phyloP scores from a whole-genome alignment of 176 grass and related monocot genomes.

The Themeda triandra region DNA sequence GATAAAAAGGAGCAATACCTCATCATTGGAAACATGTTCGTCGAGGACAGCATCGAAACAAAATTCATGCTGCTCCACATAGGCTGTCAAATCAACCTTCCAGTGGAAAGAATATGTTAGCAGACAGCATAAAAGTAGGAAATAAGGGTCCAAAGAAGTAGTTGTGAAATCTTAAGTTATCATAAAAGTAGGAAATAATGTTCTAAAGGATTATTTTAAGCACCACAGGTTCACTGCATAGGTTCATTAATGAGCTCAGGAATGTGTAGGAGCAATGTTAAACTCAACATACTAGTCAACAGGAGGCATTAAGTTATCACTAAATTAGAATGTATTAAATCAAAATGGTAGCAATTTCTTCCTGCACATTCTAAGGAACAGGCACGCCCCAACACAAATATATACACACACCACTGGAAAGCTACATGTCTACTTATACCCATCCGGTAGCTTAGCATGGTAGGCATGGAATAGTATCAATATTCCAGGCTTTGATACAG shows the following conservation, averaged over 20 bases:
- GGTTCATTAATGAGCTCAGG: background rate
- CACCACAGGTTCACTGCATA: background rate
- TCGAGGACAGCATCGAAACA: slow-evolving; percentile 97
- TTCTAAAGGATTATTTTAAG: background rate
- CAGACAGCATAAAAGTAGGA: background rate
- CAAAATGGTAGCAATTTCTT: slow-evolving; percentile 5
- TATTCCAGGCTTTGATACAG: slow-evolving; percentile 6
- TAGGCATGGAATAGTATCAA: background rate
- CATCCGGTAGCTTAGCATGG: background rate
- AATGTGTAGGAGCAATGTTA: too few relatives aligned
- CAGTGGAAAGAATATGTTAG: slow-evolving; percentile 41
- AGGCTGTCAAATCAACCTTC: slow-evolving; percentile 98
- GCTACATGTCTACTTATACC: background rate
- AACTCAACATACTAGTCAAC: too few relatives aligned
- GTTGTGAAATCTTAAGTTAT: background rate
- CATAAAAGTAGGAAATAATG: too few relatives aligned
- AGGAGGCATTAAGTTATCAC: background rate
- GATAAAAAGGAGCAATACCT: slow-evolving; percentile 54
- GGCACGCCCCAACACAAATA: background rate
- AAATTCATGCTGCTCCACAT: slow-evolving; percentile 94
- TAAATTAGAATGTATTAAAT: background rate
- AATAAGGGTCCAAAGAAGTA: background rate
- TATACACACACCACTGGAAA: slow-evolving; percentile 9
- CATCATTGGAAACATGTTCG: slow-evolving; percentile 90
- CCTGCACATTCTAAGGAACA: slow-evolving; percentile 4